These are phyloP conservation scores for Aphanomyces cochlioides DNA, from an alignment of 352 stramenopile genomes.

Conservation along the genomic window DNA sequence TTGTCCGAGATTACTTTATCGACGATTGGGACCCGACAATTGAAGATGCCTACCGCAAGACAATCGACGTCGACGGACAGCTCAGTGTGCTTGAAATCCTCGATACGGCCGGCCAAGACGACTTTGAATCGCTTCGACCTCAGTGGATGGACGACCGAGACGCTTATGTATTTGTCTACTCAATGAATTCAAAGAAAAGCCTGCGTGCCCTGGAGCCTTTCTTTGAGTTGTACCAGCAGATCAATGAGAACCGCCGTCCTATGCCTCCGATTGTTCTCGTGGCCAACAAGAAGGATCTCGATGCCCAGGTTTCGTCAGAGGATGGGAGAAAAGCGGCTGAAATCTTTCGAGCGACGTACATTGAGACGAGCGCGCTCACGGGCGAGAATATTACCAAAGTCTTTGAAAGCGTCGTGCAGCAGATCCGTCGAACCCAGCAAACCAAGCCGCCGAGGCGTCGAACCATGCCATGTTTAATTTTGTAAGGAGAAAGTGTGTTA, in stretches of 20 bases:
- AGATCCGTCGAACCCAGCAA: slow-evolving; percentile 43
- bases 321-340: slow-evolving; percentile 77
- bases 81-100: slow-evolving; percentile 87
- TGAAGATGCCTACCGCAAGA: slow-evolving; percentile 88
- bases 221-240: slow-evolving; percentile 83
- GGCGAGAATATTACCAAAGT: slow-evolving; percentile 79
- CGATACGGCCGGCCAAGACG: slow-evolving; percentile 86
- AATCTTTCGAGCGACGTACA: slow-evolving; percentile 82
- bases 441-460: slow-evolving; percentile 1
- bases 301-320: slow-evolving; percentile 79
- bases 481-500: neutral
- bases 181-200: slow-evolving; percentile 83
- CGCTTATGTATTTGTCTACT: slow-evolving; percentile 89
- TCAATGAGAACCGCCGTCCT: slow-evolving; percentile 77
- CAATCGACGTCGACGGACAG: slow-evolving; percentile 77
- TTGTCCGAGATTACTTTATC: slow-evolving; percentile 87
- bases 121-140: slow-evolving; percentile 83
- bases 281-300: slow-evolving; percentile 86
- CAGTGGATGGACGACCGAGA: slow-evolving; percentile 91
- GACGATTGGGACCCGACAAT: slow-evolving; percentile 90
- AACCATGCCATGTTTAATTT: neutral
- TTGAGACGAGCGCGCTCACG: slow-evolving; percentile 83
- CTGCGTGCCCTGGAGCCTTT: slow-evolving; percentile 86
- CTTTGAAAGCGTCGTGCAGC: slow-evolving; percentile 82
- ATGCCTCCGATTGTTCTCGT: slow-evolving; percentile 83